Evolutionary conservation across 352 stramenopile genomes (phyloP), one percentile per base, ranked within the genome.

Genomic region (Phytophthora quininea): DNA sequence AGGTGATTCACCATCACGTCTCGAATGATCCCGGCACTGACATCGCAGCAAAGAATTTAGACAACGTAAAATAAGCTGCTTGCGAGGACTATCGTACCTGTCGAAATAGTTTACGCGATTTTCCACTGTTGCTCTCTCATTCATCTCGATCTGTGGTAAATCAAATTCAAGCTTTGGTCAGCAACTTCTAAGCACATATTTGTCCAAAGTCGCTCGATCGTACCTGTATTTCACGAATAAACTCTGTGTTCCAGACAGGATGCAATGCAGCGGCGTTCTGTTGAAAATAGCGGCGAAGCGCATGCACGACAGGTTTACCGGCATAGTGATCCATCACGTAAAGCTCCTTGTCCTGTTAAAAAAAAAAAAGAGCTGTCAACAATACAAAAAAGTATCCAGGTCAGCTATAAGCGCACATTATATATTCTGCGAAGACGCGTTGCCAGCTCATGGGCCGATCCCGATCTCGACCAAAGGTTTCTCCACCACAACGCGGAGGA

Each of bases 241-340:
- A 32, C 3, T 58, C 12, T 10, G 64, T 49, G 35, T 69, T 74
- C 76, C 79, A 89, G 3, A 79, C 37, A 1, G 64, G 59, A 24
- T 58, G 67, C 3, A 90, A 62, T 8, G 19, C 48, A 12, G 53
- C 62, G n/a, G 54, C 49, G 46, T 95, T 96, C 2, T 49, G 38
- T n/a, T 67, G 62, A 0, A 92, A 67, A 54, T 90, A 94, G 24
- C 64, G 60, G 1, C 72, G 47, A 30, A 94, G 74, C 0, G 77
- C 80, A 15, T 83, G 82, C 1, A 96, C 69, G n/a, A 74, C 82
- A 2, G 59, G 56, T 50, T 96, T 96, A 32, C 87, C 88, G n/a
- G 91, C 79, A 61, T 94, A 96, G 55, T 96, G 88, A 30, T 96
- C 88, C 61, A 95, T 92, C n/a, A 94, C 62, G n/a, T 88, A 87